Evolutionary conservation across 116 monocot genomes (phyloP), one percentile per base, ranked within the genome.

Genomic region (Zostera marina): DNA sequence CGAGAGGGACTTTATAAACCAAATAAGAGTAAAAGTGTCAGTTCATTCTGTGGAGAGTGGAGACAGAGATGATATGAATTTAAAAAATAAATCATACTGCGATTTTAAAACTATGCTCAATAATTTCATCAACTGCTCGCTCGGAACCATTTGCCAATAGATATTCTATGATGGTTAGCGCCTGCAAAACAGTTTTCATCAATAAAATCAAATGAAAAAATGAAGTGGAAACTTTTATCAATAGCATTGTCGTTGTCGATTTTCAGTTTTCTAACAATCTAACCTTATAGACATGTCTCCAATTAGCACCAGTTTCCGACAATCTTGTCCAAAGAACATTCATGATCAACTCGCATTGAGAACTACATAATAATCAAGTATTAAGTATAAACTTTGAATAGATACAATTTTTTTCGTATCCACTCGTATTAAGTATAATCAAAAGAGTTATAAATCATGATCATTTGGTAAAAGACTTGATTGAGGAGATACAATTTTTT

Each of bases 271-370:
- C 32, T 32, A 32, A 32, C 5, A 32, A 32, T 5, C 32, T 64
- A 45, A 85, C 96, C 83, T 96, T 96, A 69, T 96, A 96, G 20
- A 80, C 82, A 69, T 89, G 74, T 43, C 89, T 82, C 96, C 96
- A 89, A 52, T 89, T 80, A 45, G 75, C 62, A 16, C 73, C 78
- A 58, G 69, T 58, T 9, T 73, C 73, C 7, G 64, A 53, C 60
- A 77, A 68, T 61, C 77, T 63, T 54, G 68, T 61, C 77, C 77
- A 77, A 60, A 77, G 63, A 13, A 65, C 77, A 65, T 65, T 71
- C 72, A 77, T 72, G 11, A 77, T 56, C 44, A 77, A 65, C 26
- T 72, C 63, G 49, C 77, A 77, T 44, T 77, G 72, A 24, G 72
- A 64, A 52, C 77, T 77, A 60, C 54, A 61, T 59, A 41, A 47